Conservation (phyloP, 129 eudicot genomes). For the Lonicera japonica region DNA sequence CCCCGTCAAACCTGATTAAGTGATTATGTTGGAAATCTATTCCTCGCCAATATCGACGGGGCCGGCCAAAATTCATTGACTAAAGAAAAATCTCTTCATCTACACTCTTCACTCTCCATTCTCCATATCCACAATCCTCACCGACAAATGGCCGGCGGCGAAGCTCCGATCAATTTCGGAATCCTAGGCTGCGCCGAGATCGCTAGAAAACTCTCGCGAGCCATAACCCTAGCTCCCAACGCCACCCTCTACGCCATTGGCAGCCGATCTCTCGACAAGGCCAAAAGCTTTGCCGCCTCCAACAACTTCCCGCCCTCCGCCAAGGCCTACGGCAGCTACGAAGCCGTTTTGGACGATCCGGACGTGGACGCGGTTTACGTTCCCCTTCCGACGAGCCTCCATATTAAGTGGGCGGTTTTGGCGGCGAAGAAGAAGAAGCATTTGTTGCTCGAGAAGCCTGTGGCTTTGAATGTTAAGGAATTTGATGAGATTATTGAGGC, state of each 20-base stretch:
- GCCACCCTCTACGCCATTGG: constrained; percentile 33
- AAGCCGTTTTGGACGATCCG: constrained; percentile 61
- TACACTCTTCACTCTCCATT: background rate
- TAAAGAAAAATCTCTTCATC: too few relatives aligned
- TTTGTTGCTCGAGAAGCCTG: constrained; percentile 72
- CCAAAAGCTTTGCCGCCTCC: constrained; percentile 26
- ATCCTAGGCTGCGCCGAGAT: constrained; percentile 63
- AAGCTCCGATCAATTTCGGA: constrained; percentile 47
- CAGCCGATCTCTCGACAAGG: constrained; percentile 44
- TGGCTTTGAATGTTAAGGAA: constrained; percentile 46
- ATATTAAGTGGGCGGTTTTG: constrained; percentile 59
- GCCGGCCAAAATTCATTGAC: too few relatives aligned
- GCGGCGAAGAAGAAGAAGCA: constrained; percentile 87
- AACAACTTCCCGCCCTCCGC: constrained; percentile 23
- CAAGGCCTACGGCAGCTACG: constrained; percentile 60
- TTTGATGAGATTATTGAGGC: constrained; percentile 41
- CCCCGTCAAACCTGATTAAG: too few relatives aligned
- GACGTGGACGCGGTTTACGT: constrained; percentile 68
- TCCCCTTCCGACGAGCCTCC: constrained; percentile 71
- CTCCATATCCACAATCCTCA: background rate
- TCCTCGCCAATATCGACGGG: too few relatives aligned
- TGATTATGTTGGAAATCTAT: too few relatives aligned
- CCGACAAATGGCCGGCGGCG: constrained; percentile 1
- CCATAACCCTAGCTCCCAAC: constrained; percentile 37
- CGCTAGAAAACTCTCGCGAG: constrained; percentile 42